Base-by-base conservation (phyloP, 345 rosid species). In the Gossypium ekmanianum region DNA sequence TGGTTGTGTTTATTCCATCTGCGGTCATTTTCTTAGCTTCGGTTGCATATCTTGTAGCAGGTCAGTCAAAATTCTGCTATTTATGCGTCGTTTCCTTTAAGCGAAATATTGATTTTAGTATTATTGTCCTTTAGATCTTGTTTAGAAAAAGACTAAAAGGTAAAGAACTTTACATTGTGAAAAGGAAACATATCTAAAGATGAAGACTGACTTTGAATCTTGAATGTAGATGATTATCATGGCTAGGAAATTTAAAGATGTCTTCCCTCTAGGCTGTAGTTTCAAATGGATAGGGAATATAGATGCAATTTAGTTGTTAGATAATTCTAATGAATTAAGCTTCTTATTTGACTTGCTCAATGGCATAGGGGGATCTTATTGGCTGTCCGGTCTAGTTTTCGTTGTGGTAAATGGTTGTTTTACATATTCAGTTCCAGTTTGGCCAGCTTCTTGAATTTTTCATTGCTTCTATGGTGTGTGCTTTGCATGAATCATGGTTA, bases 1-100 rank as follows among this genome's bases (percentile, higher is more conserved):
- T 88, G 88, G 97, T 91, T 68, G 85, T 94, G 61, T 91, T 92
- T 39, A 43, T 92, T 55, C 97, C 98, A 0, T 90, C 94, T 8
- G 2, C 52, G 22, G 71, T 94, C 52, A 71, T 88, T 77, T 92
- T 94, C 89, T 80, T 85, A 56, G 84, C 79, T 18, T 92, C 98
- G 2, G 76, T 80, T 68, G 83, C 79, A 34, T 94, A 91, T 83
- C 94, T 94, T 61, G 87, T 89, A 11, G 88, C 98, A 34, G 98
- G 97, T 91, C 58, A 79, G 76, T 68, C 9, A 1, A n/a, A 18
- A 22, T 27, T 64, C 20, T 58, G 8, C 24, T 43, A 57, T 44
- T 47, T 73, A 27, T 5, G 9, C 24, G 29, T 69, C 12, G 13
- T 50, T 67, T 45, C 71, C 17, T 27, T 61, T 34, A 29, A 27